Conservation (phyloP, 2,329 filamentous ascomycete species). For the Fusarium devonianum region DNA sequence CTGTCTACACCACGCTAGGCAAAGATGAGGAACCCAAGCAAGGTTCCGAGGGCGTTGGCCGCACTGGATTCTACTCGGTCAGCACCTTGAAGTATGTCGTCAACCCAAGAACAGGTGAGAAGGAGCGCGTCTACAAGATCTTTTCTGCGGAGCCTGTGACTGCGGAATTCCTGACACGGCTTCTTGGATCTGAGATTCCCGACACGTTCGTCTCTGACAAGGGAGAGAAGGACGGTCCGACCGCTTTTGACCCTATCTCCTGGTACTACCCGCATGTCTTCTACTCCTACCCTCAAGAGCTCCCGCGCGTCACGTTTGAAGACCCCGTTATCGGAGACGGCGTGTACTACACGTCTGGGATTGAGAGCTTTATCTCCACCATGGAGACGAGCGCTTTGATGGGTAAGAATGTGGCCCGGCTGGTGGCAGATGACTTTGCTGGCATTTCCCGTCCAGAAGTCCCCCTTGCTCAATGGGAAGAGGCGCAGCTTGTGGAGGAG, state of each 20-base stretch:
- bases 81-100: constrained; percentile 72
- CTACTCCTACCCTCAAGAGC: constrained; percentile 83
- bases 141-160: constrained; percentile 65
- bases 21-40: constrained; percentile 59
- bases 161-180: constrained; percentile 58
- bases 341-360: constrained; percentile 76
- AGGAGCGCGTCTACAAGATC: constrained; percentile 70
- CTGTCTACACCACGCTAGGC: constrained; percentile 83
- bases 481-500: not conserved
- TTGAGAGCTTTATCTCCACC: constrained; percentile 93
- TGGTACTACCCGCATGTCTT: constrained; percentile 84
- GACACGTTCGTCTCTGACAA: constrained; percentile 46
- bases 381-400: constrained; percentile 97
- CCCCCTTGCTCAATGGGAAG: not conserved
- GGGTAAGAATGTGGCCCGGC: constrained; percentile 82
- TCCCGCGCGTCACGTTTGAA: constrained; percentile 88
- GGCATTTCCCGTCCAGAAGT: constrained; percentile 30
- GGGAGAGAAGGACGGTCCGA: constrained; percentile 45
- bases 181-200: constrained; percentile 60
- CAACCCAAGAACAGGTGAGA: constrained; percentile 63
- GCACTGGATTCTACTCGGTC: constrained; percentile 83
- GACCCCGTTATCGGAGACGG: constrained; percentile 72
- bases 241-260: constrained; percentile 61
- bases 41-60: constrained; percentile 69
- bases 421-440: constrained; percentile 69